Base-by-base conservation (phyloP, 1,139 yeast genomes). In the Kodamaea arcana region DNA sequence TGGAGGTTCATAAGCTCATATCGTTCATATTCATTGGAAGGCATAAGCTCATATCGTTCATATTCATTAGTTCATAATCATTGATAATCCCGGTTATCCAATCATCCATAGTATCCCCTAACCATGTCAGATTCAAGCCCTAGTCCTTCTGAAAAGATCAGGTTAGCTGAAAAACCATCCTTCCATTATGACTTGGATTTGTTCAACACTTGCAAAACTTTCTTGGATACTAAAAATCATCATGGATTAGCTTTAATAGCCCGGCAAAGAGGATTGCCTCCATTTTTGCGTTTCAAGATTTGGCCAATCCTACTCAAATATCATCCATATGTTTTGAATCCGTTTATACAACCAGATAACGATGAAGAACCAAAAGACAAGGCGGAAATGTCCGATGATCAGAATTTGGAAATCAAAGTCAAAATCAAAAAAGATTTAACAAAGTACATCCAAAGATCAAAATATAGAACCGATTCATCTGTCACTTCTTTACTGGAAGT, bases 251-350 rank as follows among this genome's bases (percentile, higher is more conserved):
- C 97, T 0, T 66, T 80, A 43, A 62, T 90, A 12, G 90, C 95
- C 3, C 69, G 96, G 43, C 90, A 83, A 47, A 71, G 79, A 42
- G 97, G 97, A 2, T 67, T 88, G 17, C 97, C 97, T 1, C 94
- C 95, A 1, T 75, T 80, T 42, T 65, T 87, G 36, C 70, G 97
- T 41, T 80, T 77, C 46, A 70, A 75, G 41, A 83, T 85, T 9
- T 90, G 97, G 97, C 96, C 97, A 2, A 62, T 86, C 7, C 58
- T 90, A 34, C 60, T 90, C 41, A 80, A 80, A 46, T 78, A 79
- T 47, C 97, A 90, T 56, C 96, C 97, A 1, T 84, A 81, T 64
- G 95, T 87, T 12, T 60, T 78, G 29, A 69, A 79, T 35, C 96
- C 95, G 0, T 83, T 75, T 43, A 69, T 83, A 28, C 72, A 75